Conservation (phyloP, 495 filamentous ascomycete species). For the Bombardia bombarda region DNA sequence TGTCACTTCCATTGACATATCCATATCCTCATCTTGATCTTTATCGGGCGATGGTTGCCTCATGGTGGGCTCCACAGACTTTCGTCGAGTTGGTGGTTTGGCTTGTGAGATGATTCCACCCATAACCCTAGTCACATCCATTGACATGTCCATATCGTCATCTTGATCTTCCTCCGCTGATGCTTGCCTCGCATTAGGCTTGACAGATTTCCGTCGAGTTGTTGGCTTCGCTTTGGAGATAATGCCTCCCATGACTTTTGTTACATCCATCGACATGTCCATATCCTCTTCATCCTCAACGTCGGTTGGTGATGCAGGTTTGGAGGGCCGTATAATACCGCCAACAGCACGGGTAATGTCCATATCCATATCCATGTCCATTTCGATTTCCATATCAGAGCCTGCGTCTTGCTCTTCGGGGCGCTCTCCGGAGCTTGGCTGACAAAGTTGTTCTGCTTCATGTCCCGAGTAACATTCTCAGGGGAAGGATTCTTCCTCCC, state of each 20-base stretch:
- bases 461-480: slow-evolving; percentile 1
- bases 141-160: slow-evolving; percentile 71
- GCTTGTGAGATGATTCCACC: slow-evolving; percentile 66
- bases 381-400: slow-evolving; percentile 27
- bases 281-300: slow-evolving; percentile 54
- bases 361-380: slow-evolving; percentile 47
- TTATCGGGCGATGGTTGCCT: no score
- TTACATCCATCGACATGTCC: slow-evolving; percentile 82
- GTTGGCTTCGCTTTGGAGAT: slow-evolving; percentile 37
- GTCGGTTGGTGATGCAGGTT: slow-evolving; percentile 12
- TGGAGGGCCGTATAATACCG: slow-evolving; percentile 41
- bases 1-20: slow-evolving; percentile 82
- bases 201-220: slow-evolving; percentile 14
- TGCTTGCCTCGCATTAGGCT: no score
- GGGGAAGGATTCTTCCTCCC: slow-evolving; percentile 24
- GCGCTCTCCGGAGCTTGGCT: slow-evolving; percentile 8
- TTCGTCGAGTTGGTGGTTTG: slow-evolving; percentile 17
- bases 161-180: slow-evolving; percentile 36
- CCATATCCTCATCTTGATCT: slow-evolving; percentile 57
- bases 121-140: slow-evolving; percentile 77
- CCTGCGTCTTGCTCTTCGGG: slow-evolving; percentile 18
- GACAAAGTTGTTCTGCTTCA: slow-evolving; percentile 1
- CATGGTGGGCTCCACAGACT: slow-evolving; percentile 13
- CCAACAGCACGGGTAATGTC: slow-evolving; percentile 51
- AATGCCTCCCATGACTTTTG: slow-evolving; percentile 72